Base-by-base conservation (phyloP, 2,329 filamentous ascomycete species). In the Metarhizium guizhouense region DNA sequence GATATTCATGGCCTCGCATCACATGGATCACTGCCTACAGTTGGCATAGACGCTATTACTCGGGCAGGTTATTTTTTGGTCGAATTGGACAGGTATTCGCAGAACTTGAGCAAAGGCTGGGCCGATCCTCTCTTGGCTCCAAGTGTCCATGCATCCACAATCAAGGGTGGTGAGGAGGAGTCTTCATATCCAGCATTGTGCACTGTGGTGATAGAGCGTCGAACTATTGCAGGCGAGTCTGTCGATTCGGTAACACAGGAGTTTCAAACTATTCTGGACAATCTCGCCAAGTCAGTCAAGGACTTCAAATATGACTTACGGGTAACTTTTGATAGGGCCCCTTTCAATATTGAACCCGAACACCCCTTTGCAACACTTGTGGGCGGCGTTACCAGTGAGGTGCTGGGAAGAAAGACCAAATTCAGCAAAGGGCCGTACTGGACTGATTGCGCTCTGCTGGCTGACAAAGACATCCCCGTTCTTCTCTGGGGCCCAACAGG, bases 151-250 rank as follows among this genome's bases (percentile, higher is more conserved):
- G 76, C 74, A 4, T 74, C 74, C 0, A 57, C 76, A 6, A 75
- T 81, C 47, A 69, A 68, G 13, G 78, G 79, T 1, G 77, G 78
- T 0, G 76, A 81, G 54, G 79, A 81, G 52, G 66, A 69, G 0
- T 78, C 78, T 0, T 79, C 76, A 0, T 82, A 82, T 52, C 77
- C 78, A 0, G 74, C 70, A 0, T 65, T 66, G n/a, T 80, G 78
- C 63, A 76, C 68, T 0, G 65, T 81, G 18, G 72, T 71, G 0
- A 52, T 81, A 1, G 79, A 82, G 57, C 70, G 76, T 6, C 73
- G 79, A 7, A 81, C 76, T 0, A 60, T 81, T 0, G 65, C 74
- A 2, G 69, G 67, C 3, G 75, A 81, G 60, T 74, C 72, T 0
- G 56, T 65, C 0, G 63, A 72, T 4, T 60, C 61, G 0, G 70